Evolutionary conservation across 176 grass and related monocot species (phyloP).

Genomic region (Typha latifolia): DNA sequence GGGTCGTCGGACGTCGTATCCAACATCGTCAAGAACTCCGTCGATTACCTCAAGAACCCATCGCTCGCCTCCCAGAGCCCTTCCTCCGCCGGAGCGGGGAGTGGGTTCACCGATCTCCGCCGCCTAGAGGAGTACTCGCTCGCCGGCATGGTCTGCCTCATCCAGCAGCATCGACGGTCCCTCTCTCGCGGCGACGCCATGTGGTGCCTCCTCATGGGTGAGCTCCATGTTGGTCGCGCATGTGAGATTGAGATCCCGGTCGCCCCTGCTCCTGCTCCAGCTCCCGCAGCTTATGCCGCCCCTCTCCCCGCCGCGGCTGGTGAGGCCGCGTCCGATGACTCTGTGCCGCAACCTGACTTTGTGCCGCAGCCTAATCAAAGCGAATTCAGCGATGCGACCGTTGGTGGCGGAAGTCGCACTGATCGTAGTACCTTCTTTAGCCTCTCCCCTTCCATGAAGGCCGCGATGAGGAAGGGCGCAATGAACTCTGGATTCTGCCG

Average conservation of each 20-base stretch:
- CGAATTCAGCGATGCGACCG: not conserved
- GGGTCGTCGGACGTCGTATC: constrained; percentile 52
- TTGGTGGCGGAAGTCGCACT: not conserved
- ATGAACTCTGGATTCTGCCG: not conserved
- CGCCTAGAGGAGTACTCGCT: constrained; percentile 87
- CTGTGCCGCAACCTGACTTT: constrained; percentile 1
- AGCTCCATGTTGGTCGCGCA: constrained; percentile 71
- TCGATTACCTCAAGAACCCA: constrained; percentile 43
- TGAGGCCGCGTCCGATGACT: constrained; percentile 18
- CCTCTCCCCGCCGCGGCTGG: constrained; percentile 12
- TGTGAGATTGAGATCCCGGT: constrained; percentile 29
- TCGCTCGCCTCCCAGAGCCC: constrained; percentile 10
- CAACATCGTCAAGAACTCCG: constrained; percentile 73
- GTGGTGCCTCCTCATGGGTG: constrained; percentile 91
- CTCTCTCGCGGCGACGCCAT: constrained; percentile 77
- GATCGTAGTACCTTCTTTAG: not conserved
- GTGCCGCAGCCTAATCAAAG: not conserved
- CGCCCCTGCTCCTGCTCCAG: not conserved
- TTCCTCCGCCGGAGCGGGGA: constrained; percentile 2
- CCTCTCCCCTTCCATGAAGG: constrained; percentile 13
- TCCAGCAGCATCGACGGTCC: constrained; percentile 55
- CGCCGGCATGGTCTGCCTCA: constrained; percentile 68
- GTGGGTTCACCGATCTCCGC: constrained; percentile 69
- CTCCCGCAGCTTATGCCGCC: not conserved
- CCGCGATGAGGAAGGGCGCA: constrained; percentile 1